Evolutionary conservation across 345 rosid genomes (phyloP).

Genomic region (Hibiscus tridactylites): DNA sequence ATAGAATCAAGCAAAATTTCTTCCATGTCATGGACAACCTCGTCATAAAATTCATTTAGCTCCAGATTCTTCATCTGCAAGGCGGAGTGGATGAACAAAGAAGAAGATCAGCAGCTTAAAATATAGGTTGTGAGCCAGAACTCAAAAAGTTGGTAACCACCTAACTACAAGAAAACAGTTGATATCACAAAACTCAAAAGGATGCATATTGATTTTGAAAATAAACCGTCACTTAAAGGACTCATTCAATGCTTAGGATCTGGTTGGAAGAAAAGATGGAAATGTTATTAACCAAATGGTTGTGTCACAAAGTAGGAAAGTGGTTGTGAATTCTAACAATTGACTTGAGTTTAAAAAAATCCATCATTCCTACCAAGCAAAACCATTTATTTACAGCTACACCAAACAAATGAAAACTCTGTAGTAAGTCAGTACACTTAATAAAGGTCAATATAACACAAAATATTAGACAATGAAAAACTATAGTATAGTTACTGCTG

Average conservation of each 20-base stretch:
- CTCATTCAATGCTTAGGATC: not conserved
- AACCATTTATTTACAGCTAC: not conserved
- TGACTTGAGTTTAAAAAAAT: not conserved
- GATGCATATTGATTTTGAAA: not conserved
- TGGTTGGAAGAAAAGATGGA: not conserved
- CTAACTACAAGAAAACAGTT: not conserved
- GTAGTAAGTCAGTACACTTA: not conserved
- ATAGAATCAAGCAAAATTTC: conserved; percentile 75
- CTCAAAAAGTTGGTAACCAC: conserved; percentile 3
- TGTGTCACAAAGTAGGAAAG: not conserved
- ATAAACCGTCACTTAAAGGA: not conserved
- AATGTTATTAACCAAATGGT: not conserved
- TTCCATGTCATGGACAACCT: conserved; percentile 94
- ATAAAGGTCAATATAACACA: not conserved
- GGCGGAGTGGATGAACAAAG: conserved; percentile 10
- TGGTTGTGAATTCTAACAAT: not conserved
- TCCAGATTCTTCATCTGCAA: conserved; percentile 55
- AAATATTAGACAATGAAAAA: not conserved
- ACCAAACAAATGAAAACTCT: not conserved
- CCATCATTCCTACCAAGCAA: not conserved
- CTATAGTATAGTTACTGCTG: not conserved
- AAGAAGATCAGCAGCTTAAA: conserved; percentile 19
- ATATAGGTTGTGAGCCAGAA: conserved; percentile 3
- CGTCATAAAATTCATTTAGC: conserved; percentile 58
- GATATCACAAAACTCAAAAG: conserved; percentile 5